Base-by-base conservation (phyloP, 768 basidiomycete genomes). In the Daedaleopsis sinensis region DNA sequence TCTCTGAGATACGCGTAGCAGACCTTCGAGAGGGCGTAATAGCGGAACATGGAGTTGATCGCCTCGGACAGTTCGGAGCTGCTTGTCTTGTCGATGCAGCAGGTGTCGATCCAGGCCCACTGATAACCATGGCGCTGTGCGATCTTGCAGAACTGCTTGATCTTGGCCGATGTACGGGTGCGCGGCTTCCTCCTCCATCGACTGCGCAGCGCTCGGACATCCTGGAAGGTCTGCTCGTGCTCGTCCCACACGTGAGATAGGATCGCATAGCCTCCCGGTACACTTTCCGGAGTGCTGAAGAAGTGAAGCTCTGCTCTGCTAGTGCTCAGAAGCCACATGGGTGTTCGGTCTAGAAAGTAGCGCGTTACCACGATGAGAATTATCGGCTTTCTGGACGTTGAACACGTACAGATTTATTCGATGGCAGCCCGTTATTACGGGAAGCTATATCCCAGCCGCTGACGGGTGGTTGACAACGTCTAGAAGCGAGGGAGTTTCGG, bases 81-180 rank as follows among this genome's bases (percentile, higher is more conserved):
- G 42, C 32, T 43, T 19, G 38, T 44, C 53, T 55, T 55, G 53
- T 55, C 47, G 52, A 55, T 58, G 42, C 57, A 58, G 39, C 50
- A 52, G 21, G 57, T 52, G 43, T 58, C 59, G 35, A 50, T 49
- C 59, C 59, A 60, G 19, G 21, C 46, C 59, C 59, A 60, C 10
- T 11, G 16, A 36, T 44, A 52, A 10, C 57, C 57, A 27, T 57
- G 38, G 23, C 27, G 21, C 19, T 44, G 49, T 21, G 57, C 42
- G 21, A 39, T 10, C 11, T 35, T 35, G 27, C 51, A 52, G 50
- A 13, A 52, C 18, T 37, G 38, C 32, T 39, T 9, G 50, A 58
- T 52, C 51, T 58, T 58, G 38, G 19, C 27, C n/a, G 39, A 44
- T 1, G 43, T 49, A 50, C 23, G 56, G 47, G 47, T 39, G 37